Conservation (phyloP, 2,329 filamentous ascomycete genomes). For the Didymella pinodella region DNA sequence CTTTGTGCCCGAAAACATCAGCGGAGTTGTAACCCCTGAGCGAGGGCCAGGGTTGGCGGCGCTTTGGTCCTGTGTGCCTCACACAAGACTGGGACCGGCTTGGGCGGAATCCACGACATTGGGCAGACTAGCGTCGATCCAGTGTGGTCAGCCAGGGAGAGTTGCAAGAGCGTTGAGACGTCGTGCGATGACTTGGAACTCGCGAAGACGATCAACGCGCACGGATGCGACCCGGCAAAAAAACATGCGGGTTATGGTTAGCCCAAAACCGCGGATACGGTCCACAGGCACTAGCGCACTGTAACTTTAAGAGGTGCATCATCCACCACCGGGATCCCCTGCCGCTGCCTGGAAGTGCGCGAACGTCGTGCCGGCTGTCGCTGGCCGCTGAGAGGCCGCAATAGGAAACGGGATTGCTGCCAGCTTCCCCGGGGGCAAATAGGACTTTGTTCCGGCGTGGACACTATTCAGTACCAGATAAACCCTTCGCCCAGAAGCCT, state of each 20-base stretch:
- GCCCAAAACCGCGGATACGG: slow-evolving; percentile 39
- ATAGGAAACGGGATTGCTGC: slow-evolving; percentile 35
- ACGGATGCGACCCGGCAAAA: slow-evolving; percentile 36
- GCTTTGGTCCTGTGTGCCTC: slow-evolving; percentile 32
- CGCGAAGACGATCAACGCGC: slow-evolving; percentile 46
- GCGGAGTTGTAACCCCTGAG: slow-evolving; percentile 43
- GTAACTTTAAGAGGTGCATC: slow-evolving; percentile 18
- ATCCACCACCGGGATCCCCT: slow-evolving; percentile 26
- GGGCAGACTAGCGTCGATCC: slow-evolving; percentile 42
- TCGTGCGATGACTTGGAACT: slow-evolving; percentile 44
- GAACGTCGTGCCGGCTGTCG: slow-evolving; percentile 41
- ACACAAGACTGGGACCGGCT: slow-evolving; percentile 40
- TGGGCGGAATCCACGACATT: slow-evolving; percentile 47
- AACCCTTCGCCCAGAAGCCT: slow-evolving; percentile 20
- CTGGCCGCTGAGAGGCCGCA: slow-evolving; percentile 36
- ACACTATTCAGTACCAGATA: slow-evolving; percentile 17
- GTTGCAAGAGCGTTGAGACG: slow-evolving; percentile 45
- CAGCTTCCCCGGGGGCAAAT: slow-evolving; percentile 47
- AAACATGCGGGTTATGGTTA: slow-evolving; percentile 37
- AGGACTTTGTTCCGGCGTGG: slow-evolving; percentile 31
- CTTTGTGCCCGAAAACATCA: slow-evolving; percentile 33
- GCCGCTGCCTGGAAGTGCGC: slow-evolving; percentile 24
- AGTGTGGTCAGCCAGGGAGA: slow-evolving; percentile 45
- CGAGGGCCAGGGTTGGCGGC: slow-evolving; percentile 46
- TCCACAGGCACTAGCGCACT: slow-evolving; percentile 31